Percentiles rank a stretch among this genome's conserved stretches.
These are phyloP conservation scores for Trematosphaeria pertusa DNA, from an alignment of 2,329 filamentous ascomycete genomes.

Conservation along the genomic window DNA sequence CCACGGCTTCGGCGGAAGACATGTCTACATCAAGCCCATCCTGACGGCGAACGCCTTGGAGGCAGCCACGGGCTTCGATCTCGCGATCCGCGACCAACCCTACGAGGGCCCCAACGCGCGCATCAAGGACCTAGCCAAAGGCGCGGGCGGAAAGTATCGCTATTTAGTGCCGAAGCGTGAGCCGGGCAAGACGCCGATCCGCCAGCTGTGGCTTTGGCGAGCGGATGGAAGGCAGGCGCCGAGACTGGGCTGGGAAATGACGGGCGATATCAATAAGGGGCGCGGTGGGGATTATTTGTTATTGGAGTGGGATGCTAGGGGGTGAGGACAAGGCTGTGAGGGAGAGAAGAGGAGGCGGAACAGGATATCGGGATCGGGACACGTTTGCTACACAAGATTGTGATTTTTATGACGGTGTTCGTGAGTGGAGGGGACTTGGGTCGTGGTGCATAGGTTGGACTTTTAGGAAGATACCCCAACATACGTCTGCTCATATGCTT, in stretches of 20 bases:
- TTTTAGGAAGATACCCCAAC: too few relatives aligned
- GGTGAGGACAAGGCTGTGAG: too few relatives aligned
- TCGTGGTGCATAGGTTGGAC: too few relatives aligned
- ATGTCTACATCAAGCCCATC: conserved; percentile 2
- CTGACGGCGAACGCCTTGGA: neutral
- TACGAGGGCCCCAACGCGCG: neutral
- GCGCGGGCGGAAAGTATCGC: neutral
- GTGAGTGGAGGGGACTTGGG: too few relatives aligned
- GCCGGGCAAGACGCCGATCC: neutral
- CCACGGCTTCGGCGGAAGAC: conserved; percentile 1
- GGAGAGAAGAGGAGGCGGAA: too few relatives aligned
- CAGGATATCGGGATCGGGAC: too few relatives aligned
- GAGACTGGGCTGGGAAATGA: neutral
- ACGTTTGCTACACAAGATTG: too few relatives aligned
- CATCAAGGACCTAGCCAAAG: neutral
- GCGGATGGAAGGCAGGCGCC: neutral
- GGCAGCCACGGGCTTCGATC: neutral
- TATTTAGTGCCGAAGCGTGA: neutral
- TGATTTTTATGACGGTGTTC: too few relatives aligned
- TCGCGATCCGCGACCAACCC: neutral
- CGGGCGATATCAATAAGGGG: conserved; percentile 1
- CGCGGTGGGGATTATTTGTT: neutral
- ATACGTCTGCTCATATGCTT: too few relatives aligned
- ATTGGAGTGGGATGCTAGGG: neutral
- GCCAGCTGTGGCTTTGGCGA: neutral